Base-by-base conservation (phyloP, 306 rosid species). In the Quercus alba region DNA sequence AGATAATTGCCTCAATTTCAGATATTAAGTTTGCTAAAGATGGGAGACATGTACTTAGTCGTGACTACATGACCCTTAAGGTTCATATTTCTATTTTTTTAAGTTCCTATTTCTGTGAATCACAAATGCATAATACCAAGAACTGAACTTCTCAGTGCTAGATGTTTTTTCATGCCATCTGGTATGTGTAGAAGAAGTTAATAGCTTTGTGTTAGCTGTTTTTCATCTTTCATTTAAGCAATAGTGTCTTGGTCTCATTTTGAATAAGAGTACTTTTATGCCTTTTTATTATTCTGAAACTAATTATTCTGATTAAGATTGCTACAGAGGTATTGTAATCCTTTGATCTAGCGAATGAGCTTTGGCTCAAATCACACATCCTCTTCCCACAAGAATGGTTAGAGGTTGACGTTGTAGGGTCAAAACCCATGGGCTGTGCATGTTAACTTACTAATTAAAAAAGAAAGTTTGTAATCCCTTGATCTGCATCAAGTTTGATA, bases 1-100 rank as follows among this genome's bases (percentile, higher is more conserved):
- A 96, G 84, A 96, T 96, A 72, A 96, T 96, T 84, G 99, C 99
- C 69, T 96, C 99, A 62, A 89, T 96, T 77, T 96, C 99, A 12
- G 99, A 96, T 85, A 93, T 96, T 67, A 96, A 93, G 84, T 96
- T 96, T 81, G 91, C 91, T 71, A 96, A 90, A 84, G 89, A 89
- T 64, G 99, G 99, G 76, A 91, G 97, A 87, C 88, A 96, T 84
- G 85, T 96, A 78, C 98, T 96, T 63, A 91, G 98, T 71, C 98
- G 99, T 73, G 99, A 96, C 86, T 96, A 96, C 84, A 96, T 96
- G 99, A 90, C 97, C 82, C 92, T 96, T 31, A 96, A 96, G 99
- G 99, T 96, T 78, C 56, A 3, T 25, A 51, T 58, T 54, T 26
- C 11, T 14, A 14, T 38, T 33, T 4, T 19, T 1, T 80, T 18